Evolutionary conservation across 495 filamentous ascomycete species (phyloP), one percentile per base, ranked within the genome.

Genomic region (Umbilicaria muhlenbergii): DNA sequence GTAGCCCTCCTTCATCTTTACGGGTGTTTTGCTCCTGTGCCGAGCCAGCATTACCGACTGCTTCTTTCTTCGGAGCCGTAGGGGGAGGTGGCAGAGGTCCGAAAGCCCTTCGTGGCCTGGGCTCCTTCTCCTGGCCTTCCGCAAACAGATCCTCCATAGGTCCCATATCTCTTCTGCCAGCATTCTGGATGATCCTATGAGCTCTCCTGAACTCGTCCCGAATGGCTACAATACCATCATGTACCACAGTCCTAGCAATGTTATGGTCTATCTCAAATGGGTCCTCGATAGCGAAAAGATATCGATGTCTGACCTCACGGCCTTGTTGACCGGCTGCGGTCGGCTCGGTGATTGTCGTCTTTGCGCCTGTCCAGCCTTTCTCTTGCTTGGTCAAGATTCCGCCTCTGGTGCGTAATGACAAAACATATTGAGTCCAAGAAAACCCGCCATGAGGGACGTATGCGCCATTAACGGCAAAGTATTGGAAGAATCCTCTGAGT

Each of bases 221-320:
- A 39, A 91, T 89, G 3, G 77, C 67, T 0, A 77, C 73, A 35
- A 91, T 80, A 10, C 83, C 83, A 36, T 71, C 69, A 47, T 80
- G 75, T 21, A 77, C 85, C 1, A 89, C 86, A 0, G 85, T 91
- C 28, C 83, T 65, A 8, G 78, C 86, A 36, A 92, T 78, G 51
- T 92, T 91, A 58, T 91, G 84, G 37, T 78, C 75, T 3, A 71
- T 65, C 64, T 91, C 86, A 54, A 92, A 91, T 0, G 85, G 85
- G 55, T 92, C 85, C 54, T 92, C 86, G 46, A 92, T 86, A 32
- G 83, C 80, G 49, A 91, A 79, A 13, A 92, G 71, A 55, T 81
- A 91, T n/a, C 83, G 74, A 49, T 85, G 70, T 10, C 80, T 70
- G 13, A 86, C 64, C 51, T 82, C 79, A 48, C 78, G 78, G 13